Percentiles rank a stretch among this genome's conserved stretches.
phyloP scores from a whole-genome alignment of 2,329 filamentous ascomycete genomes.

The Periconia digitata region DNA sequence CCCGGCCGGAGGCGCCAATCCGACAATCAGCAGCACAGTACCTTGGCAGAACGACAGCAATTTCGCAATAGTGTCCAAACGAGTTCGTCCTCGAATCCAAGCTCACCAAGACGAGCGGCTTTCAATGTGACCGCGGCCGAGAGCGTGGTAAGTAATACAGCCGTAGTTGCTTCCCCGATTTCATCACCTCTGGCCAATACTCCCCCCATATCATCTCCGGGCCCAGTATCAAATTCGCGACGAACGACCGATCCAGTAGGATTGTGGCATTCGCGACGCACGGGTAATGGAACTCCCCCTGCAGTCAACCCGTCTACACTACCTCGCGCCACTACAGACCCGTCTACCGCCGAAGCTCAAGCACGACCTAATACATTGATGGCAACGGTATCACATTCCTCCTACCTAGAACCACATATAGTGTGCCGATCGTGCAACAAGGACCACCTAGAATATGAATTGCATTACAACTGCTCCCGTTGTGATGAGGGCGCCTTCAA shows the following conservation, averaged over 20 bases:
- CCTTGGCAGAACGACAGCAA: slow-evolving; percentile 41
- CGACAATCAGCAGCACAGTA: slow-evolving; percentile 48
- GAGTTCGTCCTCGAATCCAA: slow-evolving; percentile 27
- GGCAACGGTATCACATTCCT: slow-evolving; percentile 22
- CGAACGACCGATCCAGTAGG: slow-evolving; percentile 35
- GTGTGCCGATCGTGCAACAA: slow-evolving; percentile 71
- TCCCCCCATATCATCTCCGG: slow-evolving; percentile 15
- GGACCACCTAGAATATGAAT: slow-evolving; percentile 75
- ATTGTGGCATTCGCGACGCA: slow-evolving; percentile 19
- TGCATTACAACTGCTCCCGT: slow-evolving; percentile 78
- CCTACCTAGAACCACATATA: slow-evolving; percentile 71
- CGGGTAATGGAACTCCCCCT: slow-evolving; percentile 32
- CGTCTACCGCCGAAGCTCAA: slow-evolving; percentile 18
- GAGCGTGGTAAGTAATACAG: slow-evolving; percentile 31
- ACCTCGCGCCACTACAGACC: slow-evolving; percentile 34
- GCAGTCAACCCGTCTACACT: slow-evolving; percentile 22
- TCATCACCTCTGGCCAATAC: slow-evolving; percentile 19
- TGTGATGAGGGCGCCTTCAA: slow-evolving; percentile 75
- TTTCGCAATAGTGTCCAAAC: slow-evolving; percentile 32
- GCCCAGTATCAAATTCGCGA: slow-evolving; percentile 23
- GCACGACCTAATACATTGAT: slow-evolving; percentile 16
- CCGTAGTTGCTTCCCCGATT: slow-evolving; percentile 24
- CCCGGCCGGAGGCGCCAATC: slow-evolving; percentile 41
- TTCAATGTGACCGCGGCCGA: slow-evolving; percentile 29
- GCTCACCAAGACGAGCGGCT: slow-evolving; percentile 28